These are phyloP conservation scores for Fraxinus velutina DNA, from an alignment of 305 asterid genomes.

Conservation along the genomic window DNA sequence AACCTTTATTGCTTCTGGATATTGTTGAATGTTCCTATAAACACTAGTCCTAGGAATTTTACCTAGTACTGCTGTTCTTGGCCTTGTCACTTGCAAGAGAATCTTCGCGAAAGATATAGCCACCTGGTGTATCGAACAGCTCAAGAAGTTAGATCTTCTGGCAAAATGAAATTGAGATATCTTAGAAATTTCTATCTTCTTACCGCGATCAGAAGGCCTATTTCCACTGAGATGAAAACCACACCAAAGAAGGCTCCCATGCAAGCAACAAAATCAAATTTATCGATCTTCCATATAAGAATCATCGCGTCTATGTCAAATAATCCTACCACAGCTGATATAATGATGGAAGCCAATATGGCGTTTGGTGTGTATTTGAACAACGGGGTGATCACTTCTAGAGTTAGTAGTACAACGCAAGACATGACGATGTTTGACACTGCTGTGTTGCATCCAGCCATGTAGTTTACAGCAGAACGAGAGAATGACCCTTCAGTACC, in stretches of 20 bases:
- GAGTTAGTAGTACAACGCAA: slow-evolving; percentile 45
- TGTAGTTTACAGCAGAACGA: slow-evolving; percentile 74
- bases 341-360: slow-evolving; percentile 69
- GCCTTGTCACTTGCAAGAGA: slow-evolving; percentile 85
- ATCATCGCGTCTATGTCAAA: slow-evolving; percentile 58
- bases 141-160: neutral
- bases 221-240: slow-evolving; percentile 60
- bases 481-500: slow-evolving; percentile 62
- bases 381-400: slow-evolving; percentile 60
- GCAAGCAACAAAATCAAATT: slow-evolving; percentile 73
- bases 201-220: slow-evolving; percentile 78
- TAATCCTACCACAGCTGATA: slow-evolving; percentile 64
- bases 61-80: slow-evolving; percentile 68
- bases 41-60: slow-evolving; percentile 65
- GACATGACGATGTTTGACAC: slow-evolving; percentile 77
- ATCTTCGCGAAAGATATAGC: slow-evolving; percentile 71
- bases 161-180: neutral
- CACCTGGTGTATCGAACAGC: slow-evolving; percentile 32
- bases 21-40: slow-evolving; percentile 69
- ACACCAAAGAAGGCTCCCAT: slow-evolving; percentile 87
- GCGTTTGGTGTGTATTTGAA: slow-evolving; percentile 77
- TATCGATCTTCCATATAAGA: slow-evolving; percentile 73
- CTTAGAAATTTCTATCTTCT: neutral
- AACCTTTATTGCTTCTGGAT: slow-evolving; percentile 66
- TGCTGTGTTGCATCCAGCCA: slow-evolving; percentile 71